Percentiles rank a stretch among this genome's conserved stretches.
Conservation (phyloP, 352 stramenopile species). For the Globisporangium spinosum region DNA sequence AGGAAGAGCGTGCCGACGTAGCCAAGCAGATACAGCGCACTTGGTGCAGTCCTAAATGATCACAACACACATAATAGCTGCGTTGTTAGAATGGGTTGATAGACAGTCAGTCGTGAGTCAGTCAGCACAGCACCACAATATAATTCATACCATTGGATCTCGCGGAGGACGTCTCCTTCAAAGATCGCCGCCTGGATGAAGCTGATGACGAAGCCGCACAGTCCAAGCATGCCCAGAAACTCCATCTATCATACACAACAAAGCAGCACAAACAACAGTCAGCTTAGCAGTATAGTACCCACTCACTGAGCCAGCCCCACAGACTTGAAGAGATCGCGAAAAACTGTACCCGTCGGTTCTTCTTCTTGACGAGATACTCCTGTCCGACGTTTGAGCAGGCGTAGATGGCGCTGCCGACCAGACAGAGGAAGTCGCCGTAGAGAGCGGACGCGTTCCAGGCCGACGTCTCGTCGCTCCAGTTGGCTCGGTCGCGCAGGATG, state of each 20-base stretch:
- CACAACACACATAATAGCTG: neutral
- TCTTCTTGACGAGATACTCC: constrained; percentile 84
- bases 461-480: constrained; percentile 1
- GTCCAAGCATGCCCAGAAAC: constrained; percentile 93
- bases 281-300: neutral
- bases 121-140: neutral
- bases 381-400: constrained; percentile 91
- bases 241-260: constrained; percentile 55
- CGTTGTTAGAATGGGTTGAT: constrained; percentile 9
- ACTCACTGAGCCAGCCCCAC: constrained; percentile 5
- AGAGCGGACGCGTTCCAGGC: constrained; percentile 45
- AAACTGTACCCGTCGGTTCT: constrained; percentile 45
- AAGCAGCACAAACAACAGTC: neutral
- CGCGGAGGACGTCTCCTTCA: constrained; percentile 54
- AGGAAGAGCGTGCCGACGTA: constrained; percentile 84
- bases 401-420: constrained; percentile 91
- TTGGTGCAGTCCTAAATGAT: constrained; percentile 41
- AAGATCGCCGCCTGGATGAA: constrained; percentile 78
- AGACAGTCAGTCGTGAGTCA: neutral
- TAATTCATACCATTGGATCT: constrained; percentile 37
- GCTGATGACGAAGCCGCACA: constrained; percentile 91
- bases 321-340: neutral
- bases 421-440: constrained; percentile 89
- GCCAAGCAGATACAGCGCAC: constrained; percentile 51
- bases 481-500: constrained; percentile 42